phyloP scores from a whole-genome alignment of 202 grass and related monocot genomes.

The Eragrostis tef region DNA sequence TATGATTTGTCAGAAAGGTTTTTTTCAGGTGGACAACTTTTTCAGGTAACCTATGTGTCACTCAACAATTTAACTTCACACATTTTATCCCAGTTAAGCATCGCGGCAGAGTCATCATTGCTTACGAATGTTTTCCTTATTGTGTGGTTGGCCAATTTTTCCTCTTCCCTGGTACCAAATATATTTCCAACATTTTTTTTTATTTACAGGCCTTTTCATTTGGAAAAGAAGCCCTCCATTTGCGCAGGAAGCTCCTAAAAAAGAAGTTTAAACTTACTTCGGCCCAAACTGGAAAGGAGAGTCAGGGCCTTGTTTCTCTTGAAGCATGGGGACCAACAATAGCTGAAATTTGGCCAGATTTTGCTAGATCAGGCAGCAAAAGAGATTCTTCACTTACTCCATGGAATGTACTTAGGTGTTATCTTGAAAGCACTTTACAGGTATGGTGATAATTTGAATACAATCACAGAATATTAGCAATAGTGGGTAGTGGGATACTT shows the following conservation, averaged over 20 bases:
- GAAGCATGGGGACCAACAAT: slow-evolving; percentile 59
- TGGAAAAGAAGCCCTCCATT: slow-evolving; percentile 67
- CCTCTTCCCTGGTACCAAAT: background rate
- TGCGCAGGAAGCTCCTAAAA: slow-evolving; percentile 74
- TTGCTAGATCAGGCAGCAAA: slow-evolving; percentile 37
- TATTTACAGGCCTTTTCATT: slow-evolving; percentile 67
- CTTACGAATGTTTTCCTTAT: slow-evolving; percentile 22
- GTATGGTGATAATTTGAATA: slow-evolving; percentile 40
- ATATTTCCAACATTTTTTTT: slow-evolving; percentile 8
- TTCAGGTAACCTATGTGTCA: slow-evolving; percentile 54
- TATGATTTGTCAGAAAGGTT: slow-evolving; percentile 81
- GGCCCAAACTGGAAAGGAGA: slow-evolving; percentile 29
- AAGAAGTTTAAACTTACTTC: slow-evolving; percentile 69
- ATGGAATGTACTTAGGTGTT: slow-evolving; percentile 78
- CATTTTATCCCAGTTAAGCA: slow-evolving; percentile 20
- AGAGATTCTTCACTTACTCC: slow-evolving; percentile 66
- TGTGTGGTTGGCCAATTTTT: background rate
- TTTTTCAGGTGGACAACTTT: slow-evolving; percentile 59
- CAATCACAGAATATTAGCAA: background rate
- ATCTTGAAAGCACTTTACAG: slow-evolving; percentile 95
- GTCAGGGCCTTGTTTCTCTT: slow-evolving; percentile 49
- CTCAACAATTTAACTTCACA: slow-evolving; percentile 5
- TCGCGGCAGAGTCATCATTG: background rate
- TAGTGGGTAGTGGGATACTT: too few species aligned
- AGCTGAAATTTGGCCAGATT: slow-evolving; percentile 72